Base-by-base conservation (phyloP, 305 asterid genomes). In the Stenogyne calaminthoides region DNA sequence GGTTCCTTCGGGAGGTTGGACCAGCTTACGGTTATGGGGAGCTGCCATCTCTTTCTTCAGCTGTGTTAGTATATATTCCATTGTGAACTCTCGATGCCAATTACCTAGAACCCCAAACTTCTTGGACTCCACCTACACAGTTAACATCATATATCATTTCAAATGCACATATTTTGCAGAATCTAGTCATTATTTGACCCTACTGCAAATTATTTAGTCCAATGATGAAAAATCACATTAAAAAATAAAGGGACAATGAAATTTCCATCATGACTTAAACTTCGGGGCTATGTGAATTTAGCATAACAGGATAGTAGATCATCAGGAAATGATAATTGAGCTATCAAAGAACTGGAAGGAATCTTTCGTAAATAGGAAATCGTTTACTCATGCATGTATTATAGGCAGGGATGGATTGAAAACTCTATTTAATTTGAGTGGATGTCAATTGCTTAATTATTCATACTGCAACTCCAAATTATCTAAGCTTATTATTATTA, bases 1-100 rank as follows among this genome's bases (percentile, higher is more conserved):
- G 77, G 89, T 85, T 54, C 89, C 89, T 80, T 85, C 89, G 0
- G 89, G 87, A 39, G 87, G 87, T 74, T 85, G 89, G 76, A 85
- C 89, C 22, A 85, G 87, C 82, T 84, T 84, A 15, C 89, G 89
- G 83, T 84, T 84, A 55, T 82, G 89, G 34, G 85, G 77, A 32
- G 84, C 75, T 0, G 86, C 81, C 89, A 85, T 85, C 67, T 85
- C 89, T 74, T 85, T 85, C 86, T 85, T 85, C 66, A 85, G 83
- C 78, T 79, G 84, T 6, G 83, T 81, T 46, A 85, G 78, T 71
- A 85, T 83, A 64, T 80, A 62, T 77, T 85, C 89, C 89, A 85
- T 83, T 2, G 86, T 83, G 77, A 67, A 81, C 70, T 83, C 87
- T 2, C 86, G 78, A 62, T 85, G 84, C 89, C 89, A 85, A 52